Conservation (phyloP, 2,329 filamentous ascomycete genomes). For the Aspergillus chevalieri region DNA sequence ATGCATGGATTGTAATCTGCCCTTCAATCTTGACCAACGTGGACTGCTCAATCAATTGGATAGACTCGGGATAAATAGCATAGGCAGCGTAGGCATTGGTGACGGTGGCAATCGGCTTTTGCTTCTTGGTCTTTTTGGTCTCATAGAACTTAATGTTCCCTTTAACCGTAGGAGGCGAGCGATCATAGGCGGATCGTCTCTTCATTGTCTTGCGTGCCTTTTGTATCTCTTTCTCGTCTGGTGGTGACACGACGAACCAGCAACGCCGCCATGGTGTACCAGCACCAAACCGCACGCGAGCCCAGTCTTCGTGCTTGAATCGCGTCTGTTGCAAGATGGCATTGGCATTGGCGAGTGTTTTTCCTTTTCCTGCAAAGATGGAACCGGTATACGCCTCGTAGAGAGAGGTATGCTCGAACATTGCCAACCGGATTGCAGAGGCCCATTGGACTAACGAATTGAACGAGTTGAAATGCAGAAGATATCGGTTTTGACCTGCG, state of each 20-base stretch:
- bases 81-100: constrained; percentile 87
- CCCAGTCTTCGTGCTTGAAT: constrained; percentile 83
- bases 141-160: constrained; percentile 96
- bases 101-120: constrained; percentile 82
- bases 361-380: constrained; percentile 90
- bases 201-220: constrained; percentile 76
- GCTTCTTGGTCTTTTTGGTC: constrained; percentile 81
- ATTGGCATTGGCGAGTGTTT: constrained; percentile 80
- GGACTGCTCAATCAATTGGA: constrained; percentile 87
- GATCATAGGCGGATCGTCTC: constrained; percentile 79
- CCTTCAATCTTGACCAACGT: constrained; percentile 93
- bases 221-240: constrained; percentile 84
- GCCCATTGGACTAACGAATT: constrained; percentile 95
- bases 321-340: constrained; percentile 76
- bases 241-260: constrained; percentile 91
- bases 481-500: constrained; percentile 87
- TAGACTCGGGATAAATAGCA: constrained; percentile 91
- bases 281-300: constrained; percentile 87
- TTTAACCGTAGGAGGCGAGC: constrained; percentile 63
- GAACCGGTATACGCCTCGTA: constrained; percentile 97
- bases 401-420: constrained; percentile 87
- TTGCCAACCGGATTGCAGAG: constrained; percentile 82
- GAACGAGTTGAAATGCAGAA: constrained; percentile 92
- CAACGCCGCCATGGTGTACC: constrained; percentile 94
- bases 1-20: constrained; percentile 76